A percentile compares a stretch with the other conserved stretches of the same genome.
These are phyloP conservation scores for Phytopythium aichiense DNA, from an alignment of 352 stramenopile genomes.

Conservation along the genomic window DNA sequence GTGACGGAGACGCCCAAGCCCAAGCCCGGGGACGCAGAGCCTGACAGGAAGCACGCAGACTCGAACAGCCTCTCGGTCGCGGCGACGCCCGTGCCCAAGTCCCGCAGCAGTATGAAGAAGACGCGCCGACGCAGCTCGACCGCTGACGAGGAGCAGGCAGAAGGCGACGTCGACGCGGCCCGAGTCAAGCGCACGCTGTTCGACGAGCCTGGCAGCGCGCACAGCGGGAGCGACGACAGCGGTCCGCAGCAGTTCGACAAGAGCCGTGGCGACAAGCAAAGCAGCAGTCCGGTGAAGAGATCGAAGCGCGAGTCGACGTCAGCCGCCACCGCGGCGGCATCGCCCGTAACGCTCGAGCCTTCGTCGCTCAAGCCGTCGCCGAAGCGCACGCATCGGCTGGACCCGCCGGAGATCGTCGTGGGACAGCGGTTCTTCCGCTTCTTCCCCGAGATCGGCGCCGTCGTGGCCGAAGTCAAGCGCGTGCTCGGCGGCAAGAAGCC, in stretches of 20 bases:
- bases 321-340: background rate
- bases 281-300: conserved; percentile 7
- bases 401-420: conserved; percentile 42
- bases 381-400: conserved; percentile 42
- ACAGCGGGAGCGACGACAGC: conserved; percentile 4
- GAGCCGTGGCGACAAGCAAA: conserved; percentile 45
- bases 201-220: conserved; percentile 40
- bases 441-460: conserved; percentile 48
- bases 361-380: conserved; percentile 43
- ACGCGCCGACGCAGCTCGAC: conserved; percentile 5
- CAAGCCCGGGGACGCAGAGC: conserved; percentile 1
- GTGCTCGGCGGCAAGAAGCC: conserved; percentile 80
- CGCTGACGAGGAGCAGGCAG: conserved; percentile 1
- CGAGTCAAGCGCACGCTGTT: conserved; percentile 67
- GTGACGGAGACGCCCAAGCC: conserved; percentile 5
- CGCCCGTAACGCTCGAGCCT: conserved; percentile 31
- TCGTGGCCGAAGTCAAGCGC: conserved; percentile 66
- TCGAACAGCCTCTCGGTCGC: conserved; percentile 4
- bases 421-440: conserved; percentile 79
- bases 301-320: background rate
- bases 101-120: conserved; percentile 48
- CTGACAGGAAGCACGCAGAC: background rate
- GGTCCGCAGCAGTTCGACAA: background rate
- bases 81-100: conserved; percentile 43
- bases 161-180: conserved; percentile 10